Evolutionary conservation across 352 stramenopile species (phyloP), one percentile per base, ranked within the genome.

Genomic region (Peronosclerospora sorghi): DNA sequence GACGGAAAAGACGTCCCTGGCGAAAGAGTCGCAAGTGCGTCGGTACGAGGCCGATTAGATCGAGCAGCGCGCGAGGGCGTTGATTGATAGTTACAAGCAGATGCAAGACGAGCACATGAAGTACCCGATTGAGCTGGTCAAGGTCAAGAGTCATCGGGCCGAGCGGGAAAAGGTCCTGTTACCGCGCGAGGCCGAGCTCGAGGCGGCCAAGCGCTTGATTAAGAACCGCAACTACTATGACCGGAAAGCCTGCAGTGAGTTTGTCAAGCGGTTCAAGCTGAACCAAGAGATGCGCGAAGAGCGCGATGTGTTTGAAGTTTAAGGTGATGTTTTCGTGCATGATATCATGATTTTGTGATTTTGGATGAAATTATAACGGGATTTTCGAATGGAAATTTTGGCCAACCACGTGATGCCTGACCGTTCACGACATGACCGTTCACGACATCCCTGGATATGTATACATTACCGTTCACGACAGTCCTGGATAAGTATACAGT

Each of bases 151-250:
- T 62, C 72, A 65, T 20, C 79, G 79, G 39, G 78, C 66, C 26
- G 74, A 85, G 32, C 79, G 79, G 30, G 76, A 86, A 48, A 74
- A 75, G 39, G 73, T 76, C 1, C 70, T 78, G 37, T 36, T 66
- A 32, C 72, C 75, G 13, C 74, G 75, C 41, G 76, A 89, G 15
- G 62, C 74, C 1, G 79, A 92, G 54, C 59, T 92, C 13, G 79
- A 92, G 29, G 59, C 62, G 7, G 76, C 73, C 26, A 86, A 86
- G 54, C 68, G 65, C 35, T 54, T 92, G 13, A 76, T 92, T 46
- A 89, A 92, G 59, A 74, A 76, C 37, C 79, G 79, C 48, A 92
- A 92, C 64, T 92, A 89, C 71, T 92, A 92, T 66, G 79, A 92
- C 54, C 67, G 68, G 15, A 83, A 83, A 53, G 75, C 79, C 15